Conservation (phyloP, 1,284 basidiomycete species). For the Pulchroboletus neoregius region DNA sequence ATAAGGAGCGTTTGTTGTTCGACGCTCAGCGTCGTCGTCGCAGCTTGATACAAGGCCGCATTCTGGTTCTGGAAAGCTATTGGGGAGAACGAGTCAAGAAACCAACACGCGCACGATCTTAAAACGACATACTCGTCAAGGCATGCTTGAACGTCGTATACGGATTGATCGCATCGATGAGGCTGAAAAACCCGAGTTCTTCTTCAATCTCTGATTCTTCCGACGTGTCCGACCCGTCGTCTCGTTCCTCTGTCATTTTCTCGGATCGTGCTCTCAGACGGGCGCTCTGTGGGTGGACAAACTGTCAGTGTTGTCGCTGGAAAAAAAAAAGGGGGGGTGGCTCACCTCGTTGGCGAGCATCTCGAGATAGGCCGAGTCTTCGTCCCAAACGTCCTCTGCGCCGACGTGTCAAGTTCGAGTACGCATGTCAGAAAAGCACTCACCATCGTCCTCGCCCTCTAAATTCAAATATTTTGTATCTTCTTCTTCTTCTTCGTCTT, state of each 20-base stretch:
- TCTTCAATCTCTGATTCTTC: constrained; percentile 64
- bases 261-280: constrained; percentile 62
- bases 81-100: not conserved
- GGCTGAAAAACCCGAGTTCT: constrained; percentile 76
- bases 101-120: not conserved
- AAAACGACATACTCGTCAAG: constrained; percentile 51
- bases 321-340: too few relatives aligned
- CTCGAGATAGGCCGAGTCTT: constrained; percentile 79
- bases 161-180: constrained; percentile 69
- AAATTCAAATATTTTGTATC: constrained; percentile 59
- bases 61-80: constrained; percentile 75
- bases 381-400: constrained; percentile 77
- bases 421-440: not conserved
- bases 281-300: constrained; percentile 47
- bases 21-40: constrained; percentile 63
- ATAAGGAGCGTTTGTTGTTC: constrained; percentile 76
- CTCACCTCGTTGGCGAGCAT: constrained; percentile 73
- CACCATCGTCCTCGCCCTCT: constrained; percentile 66
- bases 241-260: constrained; percentile 36
- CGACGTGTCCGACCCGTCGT: constrained; percentile 47
- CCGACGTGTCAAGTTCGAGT: constrained; percentile 7
- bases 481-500: constrained; percentile 60
- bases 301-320: not conserved
- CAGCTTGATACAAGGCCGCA: constrained; percentile 57
- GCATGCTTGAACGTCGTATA: constrained; percentile 73